Percentiles rank a stretch among this genome's conserved stretches.
phyloP scores from a whole-genome alignment of 2,329 filamentous ascomycete genomes.

The Chrysoporthe puriensis region DNA sequence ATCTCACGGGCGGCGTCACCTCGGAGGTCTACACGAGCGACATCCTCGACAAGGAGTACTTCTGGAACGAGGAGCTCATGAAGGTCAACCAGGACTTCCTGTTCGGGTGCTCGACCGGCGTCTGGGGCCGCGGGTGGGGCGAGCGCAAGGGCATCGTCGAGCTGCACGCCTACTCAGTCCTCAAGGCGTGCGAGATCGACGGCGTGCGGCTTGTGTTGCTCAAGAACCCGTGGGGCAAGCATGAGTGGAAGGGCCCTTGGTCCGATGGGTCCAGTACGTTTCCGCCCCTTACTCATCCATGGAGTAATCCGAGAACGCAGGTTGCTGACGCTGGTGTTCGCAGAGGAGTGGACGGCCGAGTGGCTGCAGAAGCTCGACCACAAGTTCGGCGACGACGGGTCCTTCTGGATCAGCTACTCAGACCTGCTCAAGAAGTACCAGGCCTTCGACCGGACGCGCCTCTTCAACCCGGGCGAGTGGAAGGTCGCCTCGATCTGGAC shows the following conservation, averaged over 20 bases:
- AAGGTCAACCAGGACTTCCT: conserved; percentile 81
- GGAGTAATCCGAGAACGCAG: too few relatives aligned
- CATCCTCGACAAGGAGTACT: conserved; percentile 77
- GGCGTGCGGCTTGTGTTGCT: conserved; percentile 56
- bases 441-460: conserved; percentile 63
- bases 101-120: conserved; percentile 70
- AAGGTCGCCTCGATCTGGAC: conserved; percentile 63
- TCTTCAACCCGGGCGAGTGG: conserved; percentile 62
- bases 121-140: conserved; percentile 66
- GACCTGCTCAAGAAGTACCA: conserved; percentile 66
- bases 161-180: conserved; percentile 63
- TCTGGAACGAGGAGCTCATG: conserved; percentile 81
- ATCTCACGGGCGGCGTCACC: conserved; percentile 71
- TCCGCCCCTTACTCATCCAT: conserved; percentile 32
- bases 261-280: conserved; percentile 34
- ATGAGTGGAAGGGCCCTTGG: conserved; percentile 65
- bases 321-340: not conserved
- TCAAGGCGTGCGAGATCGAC: conserved; percentile 54
- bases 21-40: conserved; percentile 70
- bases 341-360: conserved; percentile 63
- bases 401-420: conserved; percentile 67
- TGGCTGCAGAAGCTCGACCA: conserved; percentile 61
- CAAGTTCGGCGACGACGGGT: conserved; percentile 63
- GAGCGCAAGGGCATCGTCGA: conserved; percentile 62
- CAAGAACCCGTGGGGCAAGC: conserved; percentile 64